Base-by-base conservation (phyloP, 2,329 filamentous ascomycete species). In the Fusarium continuum region DNA sequence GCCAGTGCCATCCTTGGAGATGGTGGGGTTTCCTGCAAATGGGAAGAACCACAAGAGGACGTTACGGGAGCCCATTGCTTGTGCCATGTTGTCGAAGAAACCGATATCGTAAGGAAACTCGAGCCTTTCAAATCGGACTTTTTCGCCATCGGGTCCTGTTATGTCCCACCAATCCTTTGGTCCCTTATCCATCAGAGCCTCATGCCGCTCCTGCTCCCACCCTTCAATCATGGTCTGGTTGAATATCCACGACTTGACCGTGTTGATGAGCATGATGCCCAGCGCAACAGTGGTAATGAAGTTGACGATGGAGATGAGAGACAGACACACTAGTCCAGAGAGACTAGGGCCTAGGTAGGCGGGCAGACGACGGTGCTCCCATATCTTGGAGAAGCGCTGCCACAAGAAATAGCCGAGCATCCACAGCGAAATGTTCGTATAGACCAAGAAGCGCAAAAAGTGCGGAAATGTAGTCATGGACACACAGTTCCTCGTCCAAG, bases 31-130 rank as follows among this genome's bases (percentile, higher is more conserved):
- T 28, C 81, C 80, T 3, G 87, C 82, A 34, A 93, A 81, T 0
- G 91, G 91, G 65, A 86, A 84, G 53, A 92, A 77, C 91, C 91
- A 95, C 7, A 82, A 72, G 0, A 92, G 64, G 0, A 85, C 69
- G 71, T 91, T 92, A 8, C 72, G 65, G 1, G 85, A 88, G 5
- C 91, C 90, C 89, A 95, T 93, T 14, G 88, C 89, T 71, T 91
- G 88, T 14, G 83, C 82, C 72, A 94, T 82, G 74, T 96, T 96
- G 29, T 78, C 74, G 78, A 86, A 92, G 68, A 95, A 80, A 44
- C 90, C 91, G 38, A 94, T 77, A 70, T 96, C 91, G 76, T 93
- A 95, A 0, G 91, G 92, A 68, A 92, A 95, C 74, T 94, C 90
- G 68, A 93, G 85, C 48, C 82, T 84, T 54, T 84, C 80, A 36